Evolutionary conservation across 139 green algal species (phyloP), one percentile per base, ranked within the genome.

Genomic region (Chlorella sp.): DNA sequence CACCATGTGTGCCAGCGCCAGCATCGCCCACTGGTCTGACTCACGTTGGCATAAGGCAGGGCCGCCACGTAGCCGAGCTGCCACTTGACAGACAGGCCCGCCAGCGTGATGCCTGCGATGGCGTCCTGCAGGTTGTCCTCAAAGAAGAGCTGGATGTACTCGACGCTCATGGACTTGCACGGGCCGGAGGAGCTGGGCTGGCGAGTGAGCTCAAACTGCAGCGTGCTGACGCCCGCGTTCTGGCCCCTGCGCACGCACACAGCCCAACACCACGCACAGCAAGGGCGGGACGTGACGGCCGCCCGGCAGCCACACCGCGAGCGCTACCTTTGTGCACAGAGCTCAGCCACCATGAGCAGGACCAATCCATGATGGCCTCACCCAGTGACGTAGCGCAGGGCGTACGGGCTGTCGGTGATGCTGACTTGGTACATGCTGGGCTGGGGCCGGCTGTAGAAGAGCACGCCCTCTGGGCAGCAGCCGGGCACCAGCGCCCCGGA

Each of bases 391-490:
- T 59, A 65, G 24, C 22, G 31, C 4, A 84, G 70, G 5, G 24
- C 67, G 70, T 84, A 84, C 20, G 73, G 64, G 29, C 34, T 66
- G 24, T 68, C 49, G 5, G 33, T 49, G 26, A 78, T 72, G 70
- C 65, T 62, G 32, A 74, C 36, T 1, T 70, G 35, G 73, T 68
- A 77, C 5, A 69, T 3, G 24, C 2, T 29, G 10, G 72, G 63
- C 4, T 30, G 2, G 10, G 73, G 65, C 20, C 32, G 63, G 74
- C 35, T 75, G 42, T 72, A 71, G 70, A 65, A 34, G 22, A 80
- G 2, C 34, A 84, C 74, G 29, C 78, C 78, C 74, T 84, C 74
- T 10, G 78, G 78, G 74, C 78, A 84, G 78, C 78, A 84, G 2
- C 14, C 29, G 1, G 78, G 70, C 5, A 80, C n/a, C n/a, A n/a